Base-by-base conservation (phyloP, 2,329 filamentous ascomycete genomes). In the Cercospora sp. region DNA sequence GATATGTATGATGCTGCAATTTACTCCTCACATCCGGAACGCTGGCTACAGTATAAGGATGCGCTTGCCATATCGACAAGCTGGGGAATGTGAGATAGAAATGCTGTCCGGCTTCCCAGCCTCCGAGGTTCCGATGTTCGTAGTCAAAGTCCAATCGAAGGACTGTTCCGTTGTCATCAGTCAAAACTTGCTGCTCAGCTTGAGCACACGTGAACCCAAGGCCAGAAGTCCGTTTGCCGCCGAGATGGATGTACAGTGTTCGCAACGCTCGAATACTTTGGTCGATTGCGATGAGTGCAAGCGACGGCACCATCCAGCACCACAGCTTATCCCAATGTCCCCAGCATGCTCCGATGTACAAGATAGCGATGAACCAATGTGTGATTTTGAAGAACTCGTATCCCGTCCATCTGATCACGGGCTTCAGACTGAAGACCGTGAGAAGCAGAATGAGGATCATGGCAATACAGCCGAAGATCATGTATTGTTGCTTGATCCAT, bases 281-380 rank as follows among this genome's bases (percentile, higher is more conserved):
- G 74, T 93, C 91, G 26, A 91, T 70, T 65, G 86, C 83, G 84
- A 90, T 90, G 16, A 93, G 82, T 1, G 87, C 80, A 5, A 93
- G 79, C 0, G 86, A 86, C 0, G 90, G 87, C 55, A 91, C 83
- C 75, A 93, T 84, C 80, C 90, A 93, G 75, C 88, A 91, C 58
- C 85, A 83, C 3, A 93, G 81, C 61, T 88, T 81, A 61, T 83
- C 78, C 91, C 91, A 94, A 75, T 94, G 91, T 1, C 85, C 90
- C 86, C 90, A 92, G 78, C 90, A 90, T 3, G 90, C 90, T 4
- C 89, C 91, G 12, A 93, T 86, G 77, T 92, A 94, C 4, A 93
- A 78, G 80, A 90, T 87, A 10, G 90, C 91, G 2, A 93, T 81
- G 12, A 92, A 82, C 73, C 92, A 92, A 76, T 93, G 91, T 0